Base-by-base conservation (phyloP, 2,329 filamentous ascomycete genomes). In the Aspergillus luchuensis region DNA sequence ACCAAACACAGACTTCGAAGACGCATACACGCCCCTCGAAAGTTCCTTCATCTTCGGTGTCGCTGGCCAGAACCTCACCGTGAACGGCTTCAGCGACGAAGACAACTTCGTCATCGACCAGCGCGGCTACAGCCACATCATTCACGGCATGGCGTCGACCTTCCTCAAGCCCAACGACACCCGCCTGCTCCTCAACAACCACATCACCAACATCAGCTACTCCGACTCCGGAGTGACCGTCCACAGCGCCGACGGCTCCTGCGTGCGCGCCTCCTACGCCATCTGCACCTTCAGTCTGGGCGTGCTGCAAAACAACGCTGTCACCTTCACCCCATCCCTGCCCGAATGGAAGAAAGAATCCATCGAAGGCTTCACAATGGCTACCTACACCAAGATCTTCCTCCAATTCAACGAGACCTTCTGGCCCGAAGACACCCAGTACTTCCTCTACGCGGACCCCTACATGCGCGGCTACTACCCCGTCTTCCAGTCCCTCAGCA, bases 331-430 rank as follows among this genome's bases (percentile, higher is more conserved):
- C 7, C 88, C 88, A 0, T 67, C 76, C 6, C 77, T 91, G 0
- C 88, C 88, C 0, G 72, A 74, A 5, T 90, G 87, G 88, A 91
- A 91, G 72, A 77, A 82, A 15, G 80, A 80, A 3, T 84, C 86
- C 0, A 88, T 91, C 55, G 80, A 84, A 2, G 85, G 82, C 39
- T 89, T 90, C 71, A 78, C 81, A 58, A 89, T 91, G 84, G 88
- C 5, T 7, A 90, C 87, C 0, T 91, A 90, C 74, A 91, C 87
- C 54, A 91, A 91, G 71, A 85, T 91, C 63, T 91, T 91, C 74
- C 76, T 89, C 60, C 88, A 90, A 63, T 91, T 90, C 73, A 78
- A 87, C 63, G 78, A 87, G 57, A 84, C 85, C 0, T 91, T 91
- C 73, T 91, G 88, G 89, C 81, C 82, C 66, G 69, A 74, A 0